These are phyloP conservation scores for Pythium phragmiticola DNA, from an alignment of 352 stramenopile species.

Conservation along the genomic window DNA sequence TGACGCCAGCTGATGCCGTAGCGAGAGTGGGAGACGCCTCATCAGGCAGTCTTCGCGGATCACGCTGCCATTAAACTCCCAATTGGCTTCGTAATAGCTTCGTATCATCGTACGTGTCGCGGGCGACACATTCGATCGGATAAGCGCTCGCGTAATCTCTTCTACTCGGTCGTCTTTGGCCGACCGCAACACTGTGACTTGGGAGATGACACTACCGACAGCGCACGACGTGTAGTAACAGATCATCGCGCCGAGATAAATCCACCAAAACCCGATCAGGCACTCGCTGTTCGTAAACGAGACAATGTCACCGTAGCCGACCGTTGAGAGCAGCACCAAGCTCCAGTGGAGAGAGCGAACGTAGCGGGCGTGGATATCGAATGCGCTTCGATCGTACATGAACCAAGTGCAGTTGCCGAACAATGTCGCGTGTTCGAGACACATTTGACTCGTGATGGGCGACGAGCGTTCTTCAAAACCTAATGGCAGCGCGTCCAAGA, in stretches of 20 bases:
- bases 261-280: conserved; percentile 56
- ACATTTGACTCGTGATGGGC: conserved; percentile 27
- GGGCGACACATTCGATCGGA: conserved; percentile 38
- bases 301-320: conserved; percentile 69
- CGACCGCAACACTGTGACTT: conserved; percentile 44
- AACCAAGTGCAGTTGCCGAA: conserved; percentile 74
- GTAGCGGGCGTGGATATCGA: conserved; percentile 50
- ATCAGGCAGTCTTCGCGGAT: conserved; percentile 47
- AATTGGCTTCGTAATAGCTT: conserved; percentile 69
- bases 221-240: conserved; percentile 69
- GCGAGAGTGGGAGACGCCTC: conserved; percentile 43
- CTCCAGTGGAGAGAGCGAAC: conserved; percentile 68
- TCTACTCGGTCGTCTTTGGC: conserved; percentile 48
- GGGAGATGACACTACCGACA: conserved; percentile 49
- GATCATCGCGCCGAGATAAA: conserved; percentile 63
- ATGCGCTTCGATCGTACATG: conserved; percentile 60
- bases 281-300: conserved; percentile 59
- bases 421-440: conserved; percentile 48
- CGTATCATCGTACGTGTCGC: conserved; percentile 45
- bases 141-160: conserved; percentile 55
- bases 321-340: conserved; percentile 66
- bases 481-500: conserved; percentile 42
- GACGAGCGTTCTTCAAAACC: conserved; percentile 20
- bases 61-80: conserved; percentile 66
- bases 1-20: conserved; percentile 35